phyloP scores from a whole-genome alignment of 2,329 filamentous ascomycete species.

The Aspergillus brunneoviolaceus region DNA sequence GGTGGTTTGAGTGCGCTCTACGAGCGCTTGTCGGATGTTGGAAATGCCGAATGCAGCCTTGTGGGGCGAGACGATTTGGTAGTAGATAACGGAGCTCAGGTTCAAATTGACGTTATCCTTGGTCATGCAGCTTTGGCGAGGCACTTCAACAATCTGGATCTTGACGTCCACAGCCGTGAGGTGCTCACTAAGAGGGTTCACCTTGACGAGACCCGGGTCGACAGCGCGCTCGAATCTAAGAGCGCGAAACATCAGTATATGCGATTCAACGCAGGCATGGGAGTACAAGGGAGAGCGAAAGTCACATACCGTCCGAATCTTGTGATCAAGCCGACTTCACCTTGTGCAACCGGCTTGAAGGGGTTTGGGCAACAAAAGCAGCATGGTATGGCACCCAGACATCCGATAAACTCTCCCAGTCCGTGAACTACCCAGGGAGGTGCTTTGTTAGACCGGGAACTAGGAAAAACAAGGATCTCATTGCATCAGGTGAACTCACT shows the following conservation, averaged over 20 bases:
- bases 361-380: conserved; percentile 92
- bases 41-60: conserved; percentile 96
- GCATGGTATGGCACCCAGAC: conserved; percentile 83
- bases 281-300: background rate
- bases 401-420: conserved; percentile 73
- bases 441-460: conserved; percentile 3
- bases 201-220: conserved; percentile 93
- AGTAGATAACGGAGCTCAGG: conserved; percentile 97
- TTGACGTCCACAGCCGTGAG: conserved; percentile 96
- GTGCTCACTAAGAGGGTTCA: conserved; percentile 91
- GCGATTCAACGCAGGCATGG: background rate
- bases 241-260: background rate
- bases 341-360: conserved; percentile 88
- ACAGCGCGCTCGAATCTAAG: conserved; percentile 81
- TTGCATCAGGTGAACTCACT: conserved; percentile 53
- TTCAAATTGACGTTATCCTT: conserved; percentile 97
- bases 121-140: conserved; percentile 97
- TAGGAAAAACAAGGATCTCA: background rate
- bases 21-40: conserved; percentile 91
- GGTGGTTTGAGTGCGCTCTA: conserved; percentile 97
- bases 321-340: conserved; percentile 91
- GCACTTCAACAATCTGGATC: conserved; percentile 96
- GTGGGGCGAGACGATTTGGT: conserved; percentile 92
- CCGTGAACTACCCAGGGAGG: conserved; percentile 58
- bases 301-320: conserved; percentile 70